Evolutionary conservation across 345 rosid species (phyloP).

Genomic region (Erysimum cheiranthoides): DNA sequence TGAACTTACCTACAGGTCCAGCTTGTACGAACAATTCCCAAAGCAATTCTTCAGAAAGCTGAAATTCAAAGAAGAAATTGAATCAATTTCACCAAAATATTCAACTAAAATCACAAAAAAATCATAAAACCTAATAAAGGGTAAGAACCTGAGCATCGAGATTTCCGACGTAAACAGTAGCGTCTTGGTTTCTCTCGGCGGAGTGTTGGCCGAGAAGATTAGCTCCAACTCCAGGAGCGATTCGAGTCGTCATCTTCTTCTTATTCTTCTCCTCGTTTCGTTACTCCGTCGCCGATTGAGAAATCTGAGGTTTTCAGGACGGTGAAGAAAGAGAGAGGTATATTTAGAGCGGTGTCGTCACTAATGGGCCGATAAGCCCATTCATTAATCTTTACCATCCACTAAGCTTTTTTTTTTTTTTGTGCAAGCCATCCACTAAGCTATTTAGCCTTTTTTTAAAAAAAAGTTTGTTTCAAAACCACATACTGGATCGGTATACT

Average conservation of each 20-base stretch:
- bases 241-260: conserved; percentile 82
- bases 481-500: no score
- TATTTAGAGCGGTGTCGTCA: not conserved
- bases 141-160: conserved; percentile 77
- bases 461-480: no score
- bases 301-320: conserved; percentile 34
- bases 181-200: conserved; percentile 97
- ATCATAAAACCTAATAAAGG: conserved; percentile 13
- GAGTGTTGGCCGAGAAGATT: conserved; percentile 98
- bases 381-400: not conserved
- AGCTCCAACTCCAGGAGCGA: conserved; percentile 98
- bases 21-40: conserved; percentile 99
- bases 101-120: not conserved
- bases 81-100: conserved; percentile 10
- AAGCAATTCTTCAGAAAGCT: conserved; percentile 87
- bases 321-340: conserved; percentile 14
- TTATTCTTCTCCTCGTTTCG: not conserved
- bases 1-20: conserved; percentile 86
- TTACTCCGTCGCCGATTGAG: conserved; percentile 38
- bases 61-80: not conserved
- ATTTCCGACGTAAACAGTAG: conserved; percentile 92
- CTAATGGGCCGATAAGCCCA: not conserved
- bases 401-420: not conserved
- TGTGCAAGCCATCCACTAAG: not conserved
- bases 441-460: no score